Conservation (phyloP, 2,329 filamentous ascomycete species). For the Colletotrichum sp. region DNA sequence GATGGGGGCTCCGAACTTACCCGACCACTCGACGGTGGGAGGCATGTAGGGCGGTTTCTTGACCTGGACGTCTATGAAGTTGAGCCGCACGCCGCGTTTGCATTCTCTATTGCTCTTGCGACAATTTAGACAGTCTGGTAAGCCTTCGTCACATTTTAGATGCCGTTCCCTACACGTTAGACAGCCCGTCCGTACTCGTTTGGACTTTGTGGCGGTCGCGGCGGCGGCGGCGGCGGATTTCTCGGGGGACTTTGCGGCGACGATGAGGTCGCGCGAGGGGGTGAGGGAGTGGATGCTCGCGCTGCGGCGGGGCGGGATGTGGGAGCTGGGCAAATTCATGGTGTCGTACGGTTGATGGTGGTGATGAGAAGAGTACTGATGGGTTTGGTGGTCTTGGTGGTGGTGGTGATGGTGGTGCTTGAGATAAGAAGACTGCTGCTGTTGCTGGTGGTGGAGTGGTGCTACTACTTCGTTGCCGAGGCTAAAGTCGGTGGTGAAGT, state of each 20-base stretch:
- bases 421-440: conserved; percentile 1
- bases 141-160: conserved; percentile 86
- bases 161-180: conserved; percentile 89
- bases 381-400: conserved; percentile 28
- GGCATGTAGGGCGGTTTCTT: conserved; percentile 69
- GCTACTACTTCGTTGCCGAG: background rate
- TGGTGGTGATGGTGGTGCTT: conserved; percentile 23
- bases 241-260: conserved; percentile 12
- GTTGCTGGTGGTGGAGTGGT: conserved; percentile 26
- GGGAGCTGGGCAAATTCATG: conserved; percentile 23
- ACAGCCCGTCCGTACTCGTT: conserved; percentile 87
- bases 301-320: conserved; percentile 22
- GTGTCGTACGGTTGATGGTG: conserved; percentile 21
- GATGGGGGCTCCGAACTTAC: conserved; percentile 38
- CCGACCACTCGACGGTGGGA: conserved; percentile 68
- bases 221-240: conserved; percentile 17
- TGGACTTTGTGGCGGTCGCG: conserved; percentile 64
- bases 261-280: conserved; percentile 16
- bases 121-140: conserved; percentile 75
- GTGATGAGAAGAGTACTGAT: conserved; percentile 22
- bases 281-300: conserved; percentile 21
- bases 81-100: conserved; percentile 84
- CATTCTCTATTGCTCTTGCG: conserved; percentile 85
- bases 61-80: conserved; percentile 87
- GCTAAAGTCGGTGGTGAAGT: conserved; percentile 3